Evolutionary conservation across 345 rosid genomes (phyloP), one percentile per base, ranked within the genome.

Genomic region (Microthlaspi erraticum): DNA sequence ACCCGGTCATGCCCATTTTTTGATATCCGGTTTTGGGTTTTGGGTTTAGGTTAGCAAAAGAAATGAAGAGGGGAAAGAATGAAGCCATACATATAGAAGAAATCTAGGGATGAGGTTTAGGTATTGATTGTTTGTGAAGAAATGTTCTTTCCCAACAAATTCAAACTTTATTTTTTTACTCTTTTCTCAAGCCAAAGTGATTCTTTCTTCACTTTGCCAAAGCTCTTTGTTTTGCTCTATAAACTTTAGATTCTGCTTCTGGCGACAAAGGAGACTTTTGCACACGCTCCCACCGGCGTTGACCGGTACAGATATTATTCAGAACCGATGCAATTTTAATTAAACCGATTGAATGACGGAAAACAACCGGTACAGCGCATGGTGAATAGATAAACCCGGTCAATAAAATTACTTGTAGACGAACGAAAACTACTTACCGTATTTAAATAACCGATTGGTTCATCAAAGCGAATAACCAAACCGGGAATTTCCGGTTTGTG

Each of bases 81-180:
- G 42, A 7, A 63, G 14, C 5, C 23, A 49, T 63, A 65, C 50
- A 49, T 55, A 59, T 56, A 57, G 33, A 10, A 31, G 18, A 46
- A 55, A n/a, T 5, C 31, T 32, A 20, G 50, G 19, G 19, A n/a
- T n/a, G n/a, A 62, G 80, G 74, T 33, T 66, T 7, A 70, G 68
- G 83, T 57, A 76, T 83, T 74, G 86, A 77, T 86, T 87, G 86
- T 5, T 73, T 51, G 26, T 75, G 58, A 81, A 86, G 88, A 18
- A 90, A 89, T 55, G 81, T 55, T 66, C 61, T 62, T 75, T 75
- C 70, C 79, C 73, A 56, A 31, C 64, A 66, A 38, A 39, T 76
- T 75, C 76, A 75, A 36, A 68, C 33, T 70, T 84, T 80, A 48
- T 50, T 73, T 44, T 61, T 10, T 75, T 68, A 75, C 78, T 75